Evolutionary conservation across 2,329 filamentous ascomycete species (phyloP).

Genomic region (Aureobasidium pullulans): DNA sequence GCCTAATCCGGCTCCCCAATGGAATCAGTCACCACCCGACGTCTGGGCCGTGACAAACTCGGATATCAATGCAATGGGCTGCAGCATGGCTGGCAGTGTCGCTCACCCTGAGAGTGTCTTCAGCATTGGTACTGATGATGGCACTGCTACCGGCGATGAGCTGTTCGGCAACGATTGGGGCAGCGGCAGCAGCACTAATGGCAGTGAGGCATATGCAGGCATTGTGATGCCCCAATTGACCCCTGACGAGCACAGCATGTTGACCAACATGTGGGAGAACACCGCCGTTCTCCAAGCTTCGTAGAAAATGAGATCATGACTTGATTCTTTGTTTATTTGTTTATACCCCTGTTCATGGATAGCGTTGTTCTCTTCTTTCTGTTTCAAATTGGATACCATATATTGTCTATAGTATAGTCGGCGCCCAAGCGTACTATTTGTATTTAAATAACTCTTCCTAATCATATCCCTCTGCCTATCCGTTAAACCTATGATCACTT

Average conservation of each 20-base stretch:
- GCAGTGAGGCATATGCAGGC: constrained; percentile 21
- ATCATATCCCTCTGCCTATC: no score
- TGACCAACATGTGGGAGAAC: constrained; percentile 10
- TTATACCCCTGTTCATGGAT: not conserved
- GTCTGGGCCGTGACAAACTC: constrained; percentile 22
- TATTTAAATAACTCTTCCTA: no score
- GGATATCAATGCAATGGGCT: constrained; percentile 1
- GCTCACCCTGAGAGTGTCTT: constrained; percentile 46
- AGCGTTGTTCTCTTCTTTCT: not conserved
- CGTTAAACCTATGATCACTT: no score
- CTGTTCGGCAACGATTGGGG: constrained; percentile 26
- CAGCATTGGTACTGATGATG: constrained; percentile 52
- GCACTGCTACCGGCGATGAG: constrained; percentile 47
- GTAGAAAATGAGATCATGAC: not conserved
- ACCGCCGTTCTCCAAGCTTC: not conserved
- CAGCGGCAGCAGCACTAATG: constrained; percentile 15
- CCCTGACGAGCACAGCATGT: constrained; percentile 16
- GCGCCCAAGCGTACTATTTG: no score
- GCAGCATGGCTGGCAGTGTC: constrained; percentile 20
- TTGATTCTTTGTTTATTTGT: not conserved
- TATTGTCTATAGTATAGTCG: no score
- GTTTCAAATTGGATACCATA: not conserved
- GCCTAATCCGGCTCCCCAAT: not conserved
- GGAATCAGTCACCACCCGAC: constrained; percentile 21
- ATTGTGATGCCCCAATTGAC: constrained; percentile 24